Evolutionary conservation across 2,329 filamentous ascomycete species (phyloP).

Genomic region (Colletotrichum cuscutae): DNA sequence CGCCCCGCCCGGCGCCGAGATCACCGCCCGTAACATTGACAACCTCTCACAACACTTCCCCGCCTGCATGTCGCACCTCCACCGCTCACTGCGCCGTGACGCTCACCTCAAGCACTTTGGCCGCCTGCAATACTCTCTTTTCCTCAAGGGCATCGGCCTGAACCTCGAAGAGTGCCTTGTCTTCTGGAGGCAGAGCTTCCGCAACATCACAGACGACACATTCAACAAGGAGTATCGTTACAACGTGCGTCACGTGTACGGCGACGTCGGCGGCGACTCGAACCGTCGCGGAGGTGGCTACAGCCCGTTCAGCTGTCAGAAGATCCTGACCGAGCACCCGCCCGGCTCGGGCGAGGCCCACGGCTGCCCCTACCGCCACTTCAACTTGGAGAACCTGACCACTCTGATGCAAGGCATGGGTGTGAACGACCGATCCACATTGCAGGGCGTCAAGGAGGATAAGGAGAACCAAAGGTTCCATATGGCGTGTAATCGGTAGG

Average conservation of each 20-base stretch:
- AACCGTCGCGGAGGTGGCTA: conserved; percentile 90
- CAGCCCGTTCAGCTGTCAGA: conserved; percentile 92
- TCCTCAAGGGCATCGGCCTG: conserved; percentile 94
- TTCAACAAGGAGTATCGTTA: conserved; percentile 99
- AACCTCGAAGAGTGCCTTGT: conserved; percentile 89
- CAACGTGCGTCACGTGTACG: conserved; percentile 94
- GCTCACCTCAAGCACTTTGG: conserved; percentile 93
- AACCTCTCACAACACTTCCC: conserved; percentile 84
- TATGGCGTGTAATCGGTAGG: conserved; percentile 90
- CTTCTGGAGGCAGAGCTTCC: conserved; percentile 92
- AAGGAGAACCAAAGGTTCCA: conserved; percentile 90
- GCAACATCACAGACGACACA: conserved; percentile 87
- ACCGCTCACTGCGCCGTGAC: conserved; percentile 86
- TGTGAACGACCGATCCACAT: conserved; percentile 78
- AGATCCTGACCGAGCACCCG: conserved; percentile 89
- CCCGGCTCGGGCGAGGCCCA: conserved; percentile 90
- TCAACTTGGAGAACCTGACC: conserved; percentile 86
- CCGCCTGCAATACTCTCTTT: conserved; percentile 93
- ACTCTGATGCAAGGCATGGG: conserved; percentile 81
- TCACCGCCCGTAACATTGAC: conserved; percentile 84
- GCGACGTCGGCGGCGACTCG: conserved; percentile 92
- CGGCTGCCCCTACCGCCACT: conserved; percentile 97
- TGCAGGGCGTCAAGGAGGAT: conserved; percentile 88
- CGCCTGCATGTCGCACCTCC: conserved; percentile 93
- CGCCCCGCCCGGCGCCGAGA: conserved; percentile 75